Conservation (phyloP, 2,329 filamentous ascomycete species). For the Diaporthe velutina region DNA sequence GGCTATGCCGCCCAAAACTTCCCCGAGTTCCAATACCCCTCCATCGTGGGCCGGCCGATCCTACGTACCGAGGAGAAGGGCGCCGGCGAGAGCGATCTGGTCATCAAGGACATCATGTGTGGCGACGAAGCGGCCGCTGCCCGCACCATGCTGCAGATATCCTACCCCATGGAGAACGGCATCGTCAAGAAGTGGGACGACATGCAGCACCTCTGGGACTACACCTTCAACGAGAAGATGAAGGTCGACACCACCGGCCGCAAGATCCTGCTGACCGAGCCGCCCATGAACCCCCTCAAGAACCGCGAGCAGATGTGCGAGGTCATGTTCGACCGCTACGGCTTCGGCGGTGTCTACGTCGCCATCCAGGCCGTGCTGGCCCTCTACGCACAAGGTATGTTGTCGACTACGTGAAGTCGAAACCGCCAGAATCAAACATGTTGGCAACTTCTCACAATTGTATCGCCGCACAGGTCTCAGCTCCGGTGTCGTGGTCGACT, state of each 20-base stretch:
- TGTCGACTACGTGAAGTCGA: neutral
- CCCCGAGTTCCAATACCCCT: constrained; percentile 98
- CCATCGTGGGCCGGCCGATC: constrained; percentile 97
- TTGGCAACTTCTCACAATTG: constrained; percentile 12
- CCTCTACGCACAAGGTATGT: constrained; percentile 91
- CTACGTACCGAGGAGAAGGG: constrained; percentile 91
- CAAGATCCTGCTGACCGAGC: constrained; percentile 98
- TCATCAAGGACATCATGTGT: constrained; percentile 99
- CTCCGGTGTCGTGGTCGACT: constrained; percentile 98
- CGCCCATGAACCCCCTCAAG: constrained; percentile 96
- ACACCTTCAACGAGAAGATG: constrained; percentile 98
- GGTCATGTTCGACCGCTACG: constrained; percentile 98
- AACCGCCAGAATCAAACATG: neutral
- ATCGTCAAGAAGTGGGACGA: constrained; percentile 99
- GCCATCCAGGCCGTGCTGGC: constrained; percentile 97
- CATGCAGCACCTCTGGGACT: constrained; percentile 99
- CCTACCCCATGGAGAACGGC: constrained; percentile 99
- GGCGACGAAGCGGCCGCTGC: constrained; percentile 97
- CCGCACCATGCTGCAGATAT: constrained; percentile 97
- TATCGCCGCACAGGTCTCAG: constrained; percentile 73
- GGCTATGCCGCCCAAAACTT: constrained; percentile 99
- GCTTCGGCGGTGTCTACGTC: constrained; percentile 96
- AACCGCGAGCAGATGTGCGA: constrained; percentile 99
- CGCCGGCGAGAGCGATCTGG: constrained; percentile 64
- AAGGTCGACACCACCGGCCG: constrained; percentile 89